phyloP scores from a whole-genome alignment of 2,329 filamentous ascomycete species.

The Diaporthe nobilis region DNA sequence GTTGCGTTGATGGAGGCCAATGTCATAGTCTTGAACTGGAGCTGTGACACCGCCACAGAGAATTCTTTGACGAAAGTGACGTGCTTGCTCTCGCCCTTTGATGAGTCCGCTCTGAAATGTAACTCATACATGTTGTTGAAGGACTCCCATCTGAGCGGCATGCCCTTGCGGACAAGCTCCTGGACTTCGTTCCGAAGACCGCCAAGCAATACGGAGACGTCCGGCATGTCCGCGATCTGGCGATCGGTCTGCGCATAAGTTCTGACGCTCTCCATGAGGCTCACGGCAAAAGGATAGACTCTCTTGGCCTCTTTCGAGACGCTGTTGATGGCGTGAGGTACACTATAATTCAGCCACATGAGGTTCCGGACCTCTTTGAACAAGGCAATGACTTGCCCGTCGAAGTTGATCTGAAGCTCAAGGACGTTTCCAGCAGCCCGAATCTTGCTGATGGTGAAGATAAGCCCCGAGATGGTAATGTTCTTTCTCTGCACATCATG shows the following conservation, averaged over 20 bases:
- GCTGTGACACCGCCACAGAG: conserved; percentile 84
- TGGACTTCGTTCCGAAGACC: conserved; percentile 95
- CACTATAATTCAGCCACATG: conserved; percentile 93
- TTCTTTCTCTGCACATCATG: conserved; percentile 90
- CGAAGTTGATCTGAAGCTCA: conserved; percentile 95
- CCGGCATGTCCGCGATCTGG: conserved; percentile 86
- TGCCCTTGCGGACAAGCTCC: conserved; percentile 84
- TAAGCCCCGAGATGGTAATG: conserved; percentile 89
- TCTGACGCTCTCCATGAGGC: conserved; percentile 98
- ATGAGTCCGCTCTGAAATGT: conserved; percentile 73
- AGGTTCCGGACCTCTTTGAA: conserved; percentile 99
- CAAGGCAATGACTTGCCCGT: conserved; percentile 94
- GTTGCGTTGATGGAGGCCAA: conserved; percentile 85
- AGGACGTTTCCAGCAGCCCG: conserved; percentile 91
- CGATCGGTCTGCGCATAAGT: conserved; percentile 91
- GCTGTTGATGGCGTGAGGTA: conserved; percentile 94
- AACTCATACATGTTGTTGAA: conserved; percentile 98
- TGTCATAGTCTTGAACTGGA: conserved; percentile 89
- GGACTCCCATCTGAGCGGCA: conserved; percentile 95
- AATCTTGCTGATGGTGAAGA: conserved; percentile 91
- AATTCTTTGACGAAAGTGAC: conserved; percentile 97
- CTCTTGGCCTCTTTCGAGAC: conserved; percentile 99
- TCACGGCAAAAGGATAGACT: conserved; percentile 97
- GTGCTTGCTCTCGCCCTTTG: conserved; percentile 83
- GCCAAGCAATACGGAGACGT: conserved; percentile 88